Conservation (phyloP, 208 protist species). For the Polymyxa betae region DNA sequence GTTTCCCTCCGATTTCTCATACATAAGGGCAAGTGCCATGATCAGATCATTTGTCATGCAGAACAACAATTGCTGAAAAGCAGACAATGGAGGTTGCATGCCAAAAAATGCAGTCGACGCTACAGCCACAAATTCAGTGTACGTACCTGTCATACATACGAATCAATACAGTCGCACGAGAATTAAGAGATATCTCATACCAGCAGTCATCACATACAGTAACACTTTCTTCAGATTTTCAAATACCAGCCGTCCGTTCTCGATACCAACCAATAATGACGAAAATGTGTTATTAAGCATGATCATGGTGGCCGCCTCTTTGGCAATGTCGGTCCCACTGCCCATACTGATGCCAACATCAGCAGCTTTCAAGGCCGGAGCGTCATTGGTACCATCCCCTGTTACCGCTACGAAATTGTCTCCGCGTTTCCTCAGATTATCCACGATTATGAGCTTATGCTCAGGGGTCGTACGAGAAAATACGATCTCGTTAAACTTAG, state of each 20-base stretch:
- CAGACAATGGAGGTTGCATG: slow-evolving; percentile 9
- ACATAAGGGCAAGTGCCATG: slow-evolving; percentile 66
- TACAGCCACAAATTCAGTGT: slow-evolving; percentile 10
- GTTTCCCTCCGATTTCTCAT: slow-evolving; percentile 63
- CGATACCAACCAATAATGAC: slow-evolving; percentile 87
- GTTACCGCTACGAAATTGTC: slow-evolving; percentile 58
- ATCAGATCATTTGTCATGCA: slow-evolving; percentile 42
- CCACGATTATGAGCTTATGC: slow-evolving; percentile 81
- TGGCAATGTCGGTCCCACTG: slow-evolving; percentile 77
- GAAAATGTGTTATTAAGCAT: slow-evolving; percentile 97
- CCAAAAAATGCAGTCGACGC: not conserved
- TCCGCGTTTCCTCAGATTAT: slow-evolving; percentile 8
- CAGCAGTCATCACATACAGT: slow-evolving; percentile 76
- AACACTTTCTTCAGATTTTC: slow-evolving; percentile 87
- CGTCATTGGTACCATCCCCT: slow-evolving; percentile 86
- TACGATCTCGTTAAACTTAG: slow-evolving; percentile 66
- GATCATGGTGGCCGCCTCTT: slow-evolving; percentile 85
- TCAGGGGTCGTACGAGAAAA: slow-evolving; percentile 84
- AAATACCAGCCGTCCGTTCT: slow-evolving; percentile 84
- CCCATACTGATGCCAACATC: slow-evolving; percentile 98
- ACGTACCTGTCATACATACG: too few relatives aligned
- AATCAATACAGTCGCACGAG: slow-evolving; percentile 73
- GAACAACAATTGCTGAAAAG: slow-evolving; percentile 24
- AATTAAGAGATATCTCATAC: slow-evolving; percentile 76
- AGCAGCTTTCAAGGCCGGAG: slow-evolving; percentile 91